Conservation (phyloP, 2,329 filamentous ascomycete genomes). For the Hortaea sp. region DNA sequence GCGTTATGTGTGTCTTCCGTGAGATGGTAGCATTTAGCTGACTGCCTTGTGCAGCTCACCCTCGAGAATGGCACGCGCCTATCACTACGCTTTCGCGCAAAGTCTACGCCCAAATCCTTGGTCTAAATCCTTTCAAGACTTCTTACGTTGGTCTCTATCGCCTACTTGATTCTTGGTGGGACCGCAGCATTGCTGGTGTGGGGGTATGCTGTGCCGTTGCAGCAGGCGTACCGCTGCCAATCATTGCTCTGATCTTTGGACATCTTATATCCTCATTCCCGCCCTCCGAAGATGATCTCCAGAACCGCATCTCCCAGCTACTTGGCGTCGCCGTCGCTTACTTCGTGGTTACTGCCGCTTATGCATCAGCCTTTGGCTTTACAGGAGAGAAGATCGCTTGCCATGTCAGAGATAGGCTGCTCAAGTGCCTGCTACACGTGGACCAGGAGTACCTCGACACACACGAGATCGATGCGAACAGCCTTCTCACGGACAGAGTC, state of each 20-base stretch:
- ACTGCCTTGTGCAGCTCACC: constrained; percentile 3
- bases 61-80: constrained; percentile 8
- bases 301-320: constrained; percentile 32
- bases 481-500: constrained; percentile 35
- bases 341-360: constrained; percentile 41
- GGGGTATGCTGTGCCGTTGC: constrained; percentile 29
- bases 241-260: constrained; percentile 37
- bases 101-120: constrained; percentile 27
- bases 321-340: constrained; percentile 36
- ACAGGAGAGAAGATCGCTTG: constrained; percentile 41
- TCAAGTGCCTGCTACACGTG: constrained; percentile 40
- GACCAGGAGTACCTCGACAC: constrained; percentile 45
- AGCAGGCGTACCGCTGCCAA: constrained; percentile 31
- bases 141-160: constrained; percentile 41
- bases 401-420: constrained; percentile 35
- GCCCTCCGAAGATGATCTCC: constrained; percentile 34
- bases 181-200: constrained; percentile 25
- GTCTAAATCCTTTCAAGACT: constrained; percentile 36
- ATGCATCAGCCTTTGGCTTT: constrained; percentile 41
- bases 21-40: no score
- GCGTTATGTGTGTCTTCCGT: no score
- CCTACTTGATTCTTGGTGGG: constrained; percentile 32
- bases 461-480: constrained; percentile 40
- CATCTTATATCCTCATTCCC: constrained; percentile 43
- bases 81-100: constrained; percentile 5